A percentile compares a stretch with the other conserved stretches of the same genome.
Evolutionary conservation across 169 alveolate genomes (phyloP).

Genomic region (Hepatocystis sp.): DNA sequence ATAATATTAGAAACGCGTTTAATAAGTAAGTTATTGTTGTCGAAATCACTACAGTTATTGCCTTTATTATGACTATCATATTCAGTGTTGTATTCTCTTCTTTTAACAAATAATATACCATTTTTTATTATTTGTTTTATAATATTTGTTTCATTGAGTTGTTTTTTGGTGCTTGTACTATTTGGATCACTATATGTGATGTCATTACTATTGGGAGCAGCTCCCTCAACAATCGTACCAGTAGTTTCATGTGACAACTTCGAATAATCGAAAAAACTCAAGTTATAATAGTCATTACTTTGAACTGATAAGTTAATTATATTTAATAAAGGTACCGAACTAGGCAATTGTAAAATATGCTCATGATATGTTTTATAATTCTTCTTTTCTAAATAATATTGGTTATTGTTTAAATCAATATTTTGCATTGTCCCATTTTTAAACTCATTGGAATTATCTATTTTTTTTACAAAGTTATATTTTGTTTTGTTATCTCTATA

Average conservation of each 20-base stretch:
- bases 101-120: slow-evolving; percentile 71
- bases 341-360: slow-evolving; percentile 8
- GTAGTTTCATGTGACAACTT: not conserved
- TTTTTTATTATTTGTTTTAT: slow-evolving; percentile 49
- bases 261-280: slow-evolving; percentile 21
- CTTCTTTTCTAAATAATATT: not conserved
- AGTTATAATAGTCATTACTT: slow-evolving; percentile 4
- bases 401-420: not conserved
- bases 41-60: too few relatives aligned
- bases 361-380: slow-evolving; percentile 6
- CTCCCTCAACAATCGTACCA: not conserved
- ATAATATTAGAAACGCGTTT: too few relatives aligned
- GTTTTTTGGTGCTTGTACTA: not conserved
- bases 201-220: too few relatives aligned
- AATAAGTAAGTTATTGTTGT: too few relatives aligned
- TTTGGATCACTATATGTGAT: too few relatives aligned
- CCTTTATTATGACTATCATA: too few relatives aligned
- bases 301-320: slow-evolving; percentile 29
- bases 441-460: not conserved
- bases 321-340: slow-evolving; percentile 37
- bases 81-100: too few relatives aligned
- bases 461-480: slow-evolving; percentile 6
- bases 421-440: not conserved
- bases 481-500: slow-evolving; percentile 33
- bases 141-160: not conserved